phyloP scores from a whole-genome alignment of 208 protist genomes.

The Borovskyia barvae region DNA sequence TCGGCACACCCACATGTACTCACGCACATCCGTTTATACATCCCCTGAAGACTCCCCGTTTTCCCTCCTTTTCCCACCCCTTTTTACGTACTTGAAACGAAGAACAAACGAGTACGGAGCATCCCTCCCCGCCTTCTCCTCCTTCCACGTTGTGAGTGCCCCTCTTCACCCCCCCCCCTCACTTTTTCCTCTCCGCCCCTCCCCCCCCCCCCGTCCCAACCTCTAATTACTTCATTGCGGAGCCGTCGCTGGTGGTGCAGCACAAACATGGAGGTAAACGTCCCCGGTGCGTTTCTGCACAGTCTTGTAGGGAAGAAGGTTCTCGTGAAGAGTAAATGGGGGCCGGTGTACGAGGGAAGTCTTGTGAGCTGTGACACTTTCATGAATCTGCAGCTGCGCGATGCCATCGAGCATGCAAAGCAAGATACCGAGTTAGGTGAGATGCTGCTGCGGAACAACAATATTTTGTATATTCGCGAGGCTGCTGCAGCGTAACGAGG shows the following conservation, averaged over 20 bases:
- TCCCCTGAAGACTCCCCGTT: no score
- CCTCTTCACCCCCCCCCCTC: neutral
- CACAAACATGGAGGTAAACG: constrained; percentile 60
- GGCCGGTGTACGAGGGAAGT: constrained; percentile 96
- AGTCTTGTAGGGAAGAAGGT: constrained; percentile 94
- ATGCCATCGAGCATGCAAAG: constrained; percentile 72
- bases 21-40: no score
- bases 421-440: constrained; percentile 78
- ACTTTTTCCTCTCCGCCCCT: no score
- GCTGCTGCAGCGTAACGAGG: constrained; percentile 24
- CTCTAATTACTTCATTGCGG: neutral
- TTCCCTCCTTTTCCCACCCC: no score
- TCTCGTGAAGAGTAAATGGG: constrained; percentile 98
- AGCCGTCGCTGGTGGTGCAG: neutral
- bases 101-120: no score
- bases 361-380: constrained; percentile 96
- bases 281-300: constrained; percentile 90
- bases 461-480: constrained; percentile 89
- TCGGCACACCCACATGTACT: no score
- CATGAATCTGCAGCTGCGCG: constrained; percentile 97
- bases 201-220: neutral
- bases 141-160: no score
- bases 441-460: constrained; percentile 88
- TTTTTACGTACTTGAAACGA: no score
- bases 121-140: no score